phyloP scores from a whole-genome alignment of 345 rosid genomes.

The Theobroma cacao region DNA sequence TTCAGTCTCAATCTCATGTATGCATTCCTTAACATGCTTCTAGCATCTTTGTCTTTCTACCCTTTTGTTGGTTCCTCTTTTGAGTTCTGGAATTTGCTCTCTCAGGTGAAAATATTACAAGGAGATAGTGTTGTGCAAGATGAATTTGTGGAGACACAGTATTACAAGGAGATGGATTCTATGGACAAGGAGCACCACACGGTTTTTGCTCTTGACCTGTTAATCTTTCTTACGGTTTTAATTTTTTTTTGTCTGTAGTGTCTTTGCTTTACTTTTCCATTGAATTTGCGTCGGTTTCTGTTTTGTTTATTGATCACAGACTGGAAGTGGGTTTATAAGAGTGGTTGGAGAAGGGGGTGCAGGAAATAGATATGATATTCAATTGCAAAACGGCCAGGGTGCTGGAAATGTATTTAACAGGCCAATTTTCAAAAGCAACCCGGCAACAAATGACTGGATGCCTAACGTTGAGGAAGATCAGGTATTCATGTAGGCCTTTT shows the following conservation, averaged over 20 bases:
- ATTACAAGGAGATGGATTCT: conserved; percentile 54
- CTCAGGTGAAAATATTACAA: conserved; percentile 29
- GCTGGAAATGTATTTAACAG: background rate
- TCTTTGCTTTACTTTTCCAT: background rate
- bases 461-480: conserved; percentile 36
- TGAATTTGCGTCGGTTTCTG: background rate
- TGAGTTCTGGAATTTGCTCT: background rate
- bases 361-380: conserved; percentile 27
- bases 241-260: background rate
- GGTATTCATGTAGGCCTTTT: conserved; percentile 18
- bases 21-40: background rate
- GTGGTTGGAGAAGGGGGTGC: conserved; percentile 34
- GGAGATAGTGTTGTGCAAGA: conserved; percentile 32
- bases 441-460: conserved; percentile 78
- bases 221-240: background rate
- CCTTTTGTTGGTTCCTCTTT: background rate
- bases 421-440: conserved; percentile 47
- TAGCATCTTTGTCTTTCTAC: background rate
- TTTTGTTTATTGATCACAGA: conserved; percentile 33
- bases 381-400: conserved; percentile 9
- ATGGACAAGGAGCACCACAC: conserved; percentile 73
- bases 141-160: conserved; percentile 64
- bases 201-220: conserved; percentile 20
- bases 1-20: conserved; percentile 50
- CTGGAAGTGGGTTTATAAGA: conserved; percentile 71